A percentile compares a stretch with the other conserved stretches of the same genome.
Conservation (phyloP, 2,329 filamentous ascomycete species). For the Penicillium psychrosexuale region DNA sequence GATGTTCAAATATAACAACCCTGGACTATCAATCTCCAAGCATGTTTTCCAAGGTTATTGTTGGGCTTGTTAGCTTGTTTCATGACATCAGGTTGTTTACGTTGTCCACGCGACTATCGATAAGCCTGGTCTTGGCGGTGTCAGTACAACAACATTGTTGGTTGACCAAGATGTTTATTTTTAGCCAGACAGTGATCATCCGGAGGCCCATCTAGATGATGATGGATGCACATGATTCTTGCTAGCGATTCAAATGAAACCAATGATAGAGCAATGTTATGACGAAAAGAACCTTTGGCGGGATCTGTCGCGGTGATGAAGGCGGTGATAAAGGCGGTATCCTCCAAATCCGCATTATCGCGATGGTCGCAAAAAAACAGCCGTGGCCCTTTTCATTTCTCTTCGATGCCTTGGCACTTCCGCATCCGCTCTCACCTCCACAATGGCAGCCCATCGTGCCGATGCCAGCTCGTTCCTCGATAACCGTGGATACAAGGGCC, state of each 20-base stretch:
- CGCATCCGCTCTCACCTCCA: background rate
- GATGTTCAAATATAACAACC: background rate
- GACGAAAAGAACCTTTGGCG: background rate
- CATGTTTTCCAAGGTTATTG: background rate
- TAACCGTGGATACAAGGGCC: constrained; percentile 75
- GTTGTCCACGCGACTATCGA: constrained; percentile 42
- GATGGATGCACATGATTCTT: background rate
- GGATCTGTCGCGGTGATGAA: background rate
- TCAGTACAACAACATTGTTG: background rate
- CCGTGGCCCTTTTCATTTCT: constrained; percentile 1
- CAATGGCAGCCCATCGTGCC: constrained; percentile 63
- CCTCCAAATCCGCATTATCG: background rate
- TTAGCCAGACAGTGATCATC: background rate
- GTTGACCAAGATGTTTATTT: background rate
- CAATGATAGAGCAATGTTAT: background rate
- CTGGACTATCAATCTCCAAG: background rate
- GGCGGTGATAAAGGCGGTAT: background rate
- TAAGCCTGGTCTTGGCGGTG: constrained; percentile 31
- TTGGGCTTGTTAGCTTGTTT: constrained; percentile 8
- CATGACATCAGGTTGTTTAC: constrained; percentile 31
- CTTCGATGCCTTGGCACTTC: background rate
- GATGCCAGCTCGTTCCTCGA: constrained; percentile 78
- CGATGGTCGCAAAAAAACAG: background rate
- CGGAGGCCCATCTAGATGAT: background rate
- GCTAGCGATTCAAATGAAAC: background rate